Evolutionary conservation across 345 rosid genomes (phyloP).

Genomic region (Toxicodendron radicans): DNA sequence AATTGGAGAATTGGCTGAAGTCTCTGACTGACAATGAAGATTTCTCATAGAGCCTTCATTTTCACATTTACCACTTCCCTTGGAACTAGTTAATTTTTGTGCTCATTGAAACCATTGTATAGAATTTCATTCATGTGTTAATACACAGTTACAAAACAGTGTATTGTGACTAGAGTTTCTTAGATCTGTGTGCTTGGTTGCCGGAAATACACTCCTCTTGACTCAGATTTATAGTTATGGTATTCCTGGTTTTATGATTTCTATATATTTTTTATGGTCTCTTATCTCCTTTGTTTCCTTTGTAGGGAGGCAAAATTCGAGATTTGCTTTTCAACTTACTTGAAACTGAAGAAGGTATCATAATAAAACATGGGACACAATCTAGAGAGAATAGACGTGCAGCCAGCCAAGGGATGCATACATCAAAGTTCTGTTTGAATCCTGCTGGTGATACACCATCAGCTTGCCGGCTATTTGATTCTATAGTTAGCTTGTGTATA

Average conservation of each 20-base stretch:
- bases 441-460: conserved; percentile 99
- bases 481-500: conserved; percentile 94
- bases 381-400: conserved; percentile 95
- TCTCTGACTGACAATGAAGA: too few relatives aligned
- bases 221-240: background rate
- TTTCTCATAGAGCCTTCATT: background rate
- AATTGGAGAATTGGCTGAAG: background rate
- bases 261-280: conserved; percentile 1
- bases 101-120: background rate
- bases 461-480: conserved; percentile 94
- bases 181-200: background rate
- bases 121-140: background rate
- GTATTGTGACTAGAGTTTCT: background rate
- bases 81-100: background rate
- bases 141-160: background rate
- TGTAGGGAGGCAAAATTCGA: conserved; percentile 93
- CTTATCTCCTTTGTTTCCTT: background rate
- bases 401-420: conserved; percentile 88
- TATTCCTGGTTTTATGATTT: conserved; percentile 17
- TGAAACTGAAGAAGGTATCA: conserved; percentile 75
- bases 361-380: conserved; percentile 90
- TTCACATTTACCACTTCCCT: background rate
- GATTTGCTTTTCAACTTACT: conserved; percentile 86
- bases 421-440: conserved; percentile 90
- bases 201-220: background rate